Evolutionary conservation across 805 yeast species (phyloP), one percentile per base, ranked within the genome.

Genomic region (Kockiozyma suomiensis): DNA sequence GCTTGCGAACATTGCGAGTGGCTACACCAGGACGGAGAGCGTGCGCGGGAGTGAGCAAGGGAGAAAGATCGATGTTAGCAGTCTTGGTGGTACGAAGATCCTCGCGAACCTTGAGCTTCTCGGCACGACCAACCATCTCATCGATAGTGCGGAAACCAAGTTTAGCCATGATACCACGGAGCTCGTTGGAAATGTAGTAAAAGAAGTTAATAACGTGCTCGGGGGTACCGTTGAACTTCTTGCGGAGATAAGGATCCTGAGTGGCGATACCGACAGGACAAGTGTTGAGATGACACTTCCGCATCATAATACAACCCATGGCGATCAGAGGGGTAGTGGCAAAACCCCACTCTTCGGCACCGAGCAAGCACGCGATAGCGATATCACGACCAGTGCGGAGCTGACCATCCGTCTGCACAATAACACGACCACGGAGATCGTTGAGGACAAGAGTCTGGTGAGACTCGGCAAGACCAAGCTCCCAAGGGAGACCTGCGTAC

Each of bases 221-320:
- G 54, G 99, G 99, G 52, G 97, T 92, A 72, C 99, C 99, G 70
- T 83, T 81, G 78, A 93, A 93, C 76, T 93, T 94, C 77, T 84
- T 84, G 77, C 99, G 85, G 68, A 93, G 81, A 67, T 85, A 90
- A 19, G 97, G 97, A 75, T 93, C 98, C 77, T 94, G 99, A 32
- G 99, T 93, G 48, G 99, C 99, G 78, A 93, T 89, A 78, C 99
- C 99, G 51, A 93, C 99, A 30, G 99, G 97, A 77, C 99, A 93
- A 41, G 96, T 84, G 78, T 90, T 89, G 61, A 89, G 79, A 75
- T 93, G 98, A 73, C 97, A 90, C 80, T 88, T 90, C 77, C 97
- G 84, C 88, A 92, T 87, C 90, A 91, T 86, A 73, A 93, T 88
- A 81, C 99, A 93, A 64, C 98, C 98, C 92, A 93, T 84, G 35